phyloP scores from a whole-genome alignment of 2,329 filamentous ascomycete species.

The Verruconis gallopava region DNA sequence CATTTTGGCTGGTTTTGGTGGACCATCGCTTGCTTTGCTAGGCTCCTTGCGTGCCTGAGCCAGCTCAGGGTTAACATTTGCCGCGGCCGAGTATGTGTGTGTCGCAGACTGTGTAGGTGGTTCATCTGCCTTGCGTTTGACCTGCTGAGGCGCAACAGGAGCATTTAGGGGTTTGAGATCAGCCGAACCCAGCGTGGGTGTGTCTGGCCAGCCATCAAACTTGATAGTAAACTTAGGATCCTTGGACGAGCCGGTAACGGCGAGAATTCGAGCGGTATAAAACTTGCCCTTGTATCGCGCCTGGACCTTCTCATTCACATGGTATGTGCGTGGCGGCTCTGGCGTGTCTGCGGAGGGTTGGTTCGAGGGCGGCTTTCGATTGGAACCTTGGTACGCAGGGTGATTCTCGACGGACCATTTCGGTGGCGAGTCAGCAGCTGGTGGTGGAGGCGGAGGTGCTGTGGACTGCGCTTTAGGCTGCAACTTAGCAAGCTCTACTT shows the following conservation, averaged over 20 bases:
- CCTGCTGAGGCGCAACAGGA: conserved; percentile 13
- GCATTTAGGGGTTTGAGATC: conserved; percentile 66
- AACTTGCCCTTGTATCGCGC: conserved; percentile 91
- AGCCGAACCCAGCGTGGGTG: conserved; percentile 60
- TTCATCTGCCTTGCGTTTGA: conserved; percentile 66
- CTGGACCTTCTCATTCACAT: conserved; percentile 79
- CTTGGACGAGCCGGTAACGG: conserved; percentile 81
- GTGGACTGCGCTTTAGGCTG: conserved; percentile 48
- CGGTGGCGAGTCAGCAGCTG: conserved; percentile 28
- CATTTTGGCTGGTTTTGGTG: conserved; percentile 50
- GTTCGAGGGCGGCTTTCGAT: conserved; percentile 31
- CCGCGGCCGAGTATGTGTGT: conserved; percentile 51
- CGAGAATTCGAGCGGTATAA: conserved; percentile 86
- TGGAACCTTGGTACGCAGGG: conserved; percentile 56
- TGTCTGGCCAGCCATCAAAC: conserved; percentile 77
- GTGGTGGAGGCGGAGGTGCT: conserved; percentile 29
- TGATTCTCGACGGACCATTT: conserved; percentile 76
- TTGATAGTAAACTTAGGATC: conserved; percentile 89
- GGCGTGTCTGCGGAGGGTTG: conserved; percentile 22
- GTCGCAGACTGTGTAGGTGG: conserved; percentile 35
- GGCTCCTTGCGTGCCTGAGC: conserved; percentile 51
- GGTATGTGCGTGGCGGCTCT: conserved; percentile 45
- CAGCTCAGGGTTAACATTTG: conserved; percentile 52
- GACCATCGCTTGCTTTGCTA: conserved; percentile 48
- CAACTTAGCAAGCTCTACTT: conserved; percentile 62